Evolutionary conservation across 768 basidiomycete genomes (phyloP), one percentile per base, ranked within the genome.

Genomic region (Rickenella mellea): DNA sequence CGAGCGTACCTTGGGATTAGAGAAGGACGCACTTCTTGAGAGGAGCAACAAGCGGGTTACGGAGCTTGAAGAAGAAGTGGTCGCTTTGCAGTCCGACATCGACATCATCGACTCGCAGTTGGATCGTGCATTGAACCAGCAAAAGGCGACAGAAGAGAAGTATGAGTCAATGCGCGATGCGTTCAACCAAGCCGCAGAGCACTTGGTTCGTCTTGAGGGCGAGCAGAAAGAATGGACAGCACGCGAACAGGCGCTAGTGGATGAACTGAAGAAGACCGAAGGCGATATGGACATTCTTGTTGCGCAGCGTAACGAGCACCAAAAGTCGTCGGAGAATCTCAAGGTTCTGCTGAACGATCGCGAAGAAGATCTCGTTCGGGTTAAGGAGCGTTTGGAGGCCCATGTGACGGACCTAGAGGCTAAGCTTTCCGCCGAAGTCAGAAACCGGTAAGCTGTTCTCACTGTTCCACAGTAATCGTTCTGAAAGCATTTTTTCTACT

Each of bases 51-150:
- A 78, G 49, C 77, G 80, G n/a, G 90, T 94, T 58, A 70, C 70
- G 24, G 81, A 89, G 45, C 69, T 97, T 2, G 82, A 90, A 56
- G 91, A 96, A 41, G 91, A 93, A 52, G 73, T 93, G 11, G 64
- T 67, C 2, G 76, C 80, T 1, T 61, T 96, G 17, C 89, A 96
- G 51, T 68, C 70, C 3, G 93, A 97, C 52, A 69, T 94, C 33
- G 87, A 92, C 43, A 70, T 78, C 2, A 68, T 94, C 10, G 89
- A 93, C 51, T 82, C 80, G 3, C 90, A 97, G 53, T 71, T 94
- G 7, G 87, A 87, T 43, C 74, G 83, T 6, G 82, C 85, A 0
- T 68, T 91, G 54, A 70, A 74, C 28, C 67, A 82, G 31, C 84
- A 89, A 59, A 86, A 82, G 58, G 78, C 86, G 50, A 77, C 72